phyloP scores from a whole-genome alignment of 257 asterid species.

The Striga asiatica region DNA sequence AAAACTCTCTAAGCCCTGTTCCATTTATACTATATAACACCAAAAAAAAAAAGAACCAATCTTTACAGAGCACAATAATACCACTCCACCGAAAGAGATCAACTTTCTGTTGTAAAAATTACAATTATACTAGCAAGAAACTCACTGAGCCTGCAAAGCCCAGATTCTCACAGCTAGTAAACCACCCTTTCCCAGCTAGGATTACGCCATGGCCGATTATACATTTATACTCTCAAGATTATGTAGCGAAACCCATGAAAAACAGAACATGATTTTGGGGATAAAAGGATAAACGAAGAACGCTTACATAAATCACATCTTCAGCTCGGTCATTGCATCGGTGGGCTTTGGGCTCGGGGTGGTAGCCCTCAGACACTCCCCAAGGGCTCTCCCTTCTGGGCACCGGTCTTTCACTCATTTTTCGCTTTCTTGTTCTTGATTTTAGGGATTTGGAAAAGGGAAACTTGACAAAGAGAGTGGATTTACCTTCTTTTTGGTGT shows the following conservation, averaged over 20 bases:
- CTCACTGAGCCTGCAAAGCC: too few relatives aligned
- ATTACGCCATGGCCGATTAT: too few relatives aligned
- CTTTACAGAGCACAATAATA: not conserved
- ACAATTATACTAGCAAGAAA: too few relatives aligned
- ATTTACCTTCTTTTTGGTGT: not conserved
- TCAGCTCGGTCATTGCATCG: slow-evolving; percentile 96
- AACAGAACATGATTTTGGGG: not conserved
- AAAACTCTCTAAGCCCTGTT: too few relatives aligned
- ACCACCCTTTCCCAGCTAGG: not conserved
- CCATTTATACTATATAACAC: not conserved
- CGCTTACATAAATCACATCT: slow-evolving; percentile 67
- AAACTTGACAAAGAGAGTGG: not conserved
- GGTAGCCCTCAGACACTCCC: slow-evolving; percentile 62
- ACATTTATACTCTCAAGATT: not conserved
- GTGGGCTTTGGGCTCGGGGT: slow-evolving; percentile 66
- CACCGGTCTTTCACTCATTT: slow-evolving; percentile 86
- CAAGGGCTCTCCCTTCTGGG: slow-evolving; percentile 97
- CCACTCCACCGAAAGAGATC: not conserved
- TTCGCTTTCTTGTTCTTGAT: slow-evolving; percentile 21
- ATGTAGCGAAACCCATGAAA: not conserved
- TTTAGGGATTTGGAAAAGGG: slow-evolving; percentile 14
- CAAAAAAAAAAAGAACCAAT: not conserved
- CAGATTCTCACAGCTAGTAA: not conserved
- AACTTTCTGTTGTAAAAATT: too few relatives aligned
- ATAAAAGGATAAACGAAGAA: not conserved